phyloP scores from a whole-genome alignment of 345 rosid species.

The Rhodomyrtus tomentosa region DNA sequence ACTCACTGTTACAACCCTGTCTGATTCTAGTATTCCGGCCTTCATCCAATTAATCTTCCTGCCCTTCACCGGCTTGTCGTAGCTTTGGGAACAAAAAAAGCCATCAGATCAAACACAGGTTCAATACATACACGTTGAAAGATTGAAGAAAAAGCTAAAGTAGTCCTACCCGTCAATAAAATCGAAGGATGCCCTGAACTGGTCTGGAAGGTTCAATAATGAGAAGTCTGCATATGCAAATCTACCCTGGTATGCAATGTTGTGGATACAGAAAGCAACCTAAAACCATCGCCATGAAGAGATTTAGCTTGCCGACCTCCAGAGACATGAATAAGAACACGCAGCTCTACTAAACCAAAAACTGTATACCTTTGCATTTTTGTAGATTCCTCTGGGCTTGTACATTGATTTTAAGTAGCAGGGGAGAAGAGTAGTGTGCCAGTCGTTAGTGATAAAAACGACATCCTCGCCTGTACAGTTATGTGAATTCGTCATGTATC shows the following conservation, averaged over 20 bases:
- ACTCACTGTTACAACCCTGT: slow-evolving; percentile 76
- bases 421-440: slow-evolving; percentile 94
- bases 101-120: not conserved
- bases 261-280: slow-evolving; percentile 97
- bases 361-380: slow-evolving; percentile 53
- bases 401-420: slow-evolving; percentile 70
- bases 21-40: slow-evolving; percentile 73
- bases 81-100: slow-evolving; percentile 15
- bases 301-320: not conserved
- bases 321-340: not conserved
- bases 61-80: slow-evolving; percentile 68
- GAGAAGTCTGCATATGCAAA: slow-evolving; percentile 54
- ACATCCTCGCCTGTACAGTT: slow-evolving; percentile 64
- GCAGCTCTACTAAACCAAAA: not conserved
- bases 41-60: slow-evolving; percentile 98
- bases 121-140: not conserved
- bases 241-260: slow-evolving; percentile 93
- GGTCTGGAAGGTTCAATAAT: slow-evolving; percentile 60
- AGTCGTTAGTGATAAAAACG: slow-evolving; percentile 76
- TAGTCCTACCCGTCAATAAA: slow-evolving; percentile 62
- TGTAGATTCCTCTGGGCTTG: slow-evolving; percentile 64
- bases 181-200: slow-evolving; percentile 71
- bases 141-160: not conserved
- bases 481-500: not conserved
- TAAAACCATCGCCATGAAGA: slow-evolving; percentile 10